Base-by-base conservation (phyloP, 768 basidiomycete species). In the Tubosaeta brunneosetosa region DNA sequence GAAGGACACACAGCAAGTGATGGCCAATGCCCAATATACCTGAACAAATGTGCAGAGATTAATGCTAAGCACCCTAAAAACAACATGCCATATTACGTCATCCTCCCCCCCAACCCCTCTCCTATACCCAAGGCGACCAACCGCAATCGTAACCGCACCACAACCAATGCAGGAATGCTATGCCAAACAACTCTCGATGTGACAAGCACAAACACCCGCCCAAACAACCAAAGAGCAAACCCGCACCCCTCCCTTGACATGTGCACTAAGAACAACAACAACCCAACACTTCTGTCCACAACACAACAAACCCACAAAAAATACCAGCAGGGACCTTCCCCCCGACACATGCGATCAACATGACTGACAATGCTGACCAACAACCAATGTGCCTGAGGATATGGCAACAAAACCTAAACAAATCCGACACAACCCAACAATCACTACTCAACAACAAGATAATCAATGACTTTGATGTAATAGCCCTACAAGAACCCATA, bases 401-500 rank as follows among this genome's bases (percentile, higher is more conserved):
- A 31, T 51, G 50, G 50, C 61, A 60, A 34, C 49, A 45, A 17
- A 55, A 54, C 27, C 5, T 62, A 0, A 52, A 67, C 3, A 34
- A 3, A 3, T 51, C 50, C 14, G 16, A 6, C 5, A 44, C 44
- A 8, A 34, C 50, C 3, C 50, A 51, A 25, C 50, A 29, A 0
- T 13, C 19, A 2, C 10, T 51, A n/a, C 50, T 51, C 4, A 31
- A 45, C 17, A 22, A 9, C 12, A 10, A 17, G 1, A 4, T 54
- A 14, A 17, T 26, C 6, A 16, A 47, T 1, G 25, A 66, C 6
- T 68, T 54, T 40, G 70, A 77, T 55, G 61, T 78, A 0, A 33
- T 74, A 0, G 52, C 62, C 0, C 14, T 77, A 10, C 75, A 78
- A 57, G 76, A 77, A 65, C 75, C 73, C 2, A 61, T 67, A 51